These are phyloP conservation scores for Meira miltonrushii DNA, from an alignment of 1,284 basidiomycete species.

Conservation along the genomic window DNA sequence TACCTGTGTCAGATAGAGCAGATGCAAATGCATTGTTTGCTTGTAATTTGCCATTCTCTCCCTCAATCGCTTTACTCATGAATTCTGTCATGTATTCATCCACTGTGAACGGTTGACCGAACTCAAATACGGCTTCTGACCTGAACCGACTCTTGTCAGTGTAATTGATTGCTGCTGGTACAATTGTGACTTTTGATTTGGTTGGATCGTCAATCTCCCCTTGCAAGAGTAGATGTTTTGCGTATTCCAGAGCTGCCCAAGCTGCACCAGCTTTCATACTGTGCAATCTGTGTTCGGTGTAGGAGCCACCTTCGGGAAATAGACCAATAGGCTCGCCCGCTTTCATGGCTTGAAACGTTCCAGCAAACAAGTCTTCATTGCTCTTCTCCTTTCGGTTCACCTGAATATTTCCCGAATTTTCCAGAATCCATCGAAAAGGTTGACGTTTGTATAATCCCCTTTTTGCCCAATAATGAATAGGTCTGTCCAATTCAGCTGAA, in stretches of 20 bases:
- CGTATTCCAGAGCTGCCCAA: slow-evolving; percentile 90
- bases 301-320: slow-evolving; percentile 73
- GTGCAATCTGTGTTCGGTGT: slow-evolving; percentile 82
- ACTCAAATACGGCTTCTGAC: slow-evolving; percentile 62
- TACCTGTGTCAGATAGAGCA: slow-evolving; percentile 1
- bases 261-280: slow-evolving; percentile 92
- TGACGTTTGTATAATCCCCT: slow-evolving; percentile 17
- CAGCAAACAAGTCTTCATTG: slow-evolving; percentile 78
- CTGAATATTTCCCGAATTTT: slow-evolving; percentile 86
- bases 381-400: slow-evolving; percentile 89
- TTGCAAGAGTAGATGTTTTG: slow-evolving; percentile 54
- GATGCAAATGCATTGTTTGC: background rate
- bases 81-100: slow-evolving; percentile 73
- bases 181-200: slow-evolving; percentile 59
- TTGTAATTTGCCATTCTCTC: background rate
- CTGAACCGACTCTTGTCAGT: slow-evolving; percentile 91
- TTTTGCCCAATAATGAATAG: slow-evolving; percentile 91
- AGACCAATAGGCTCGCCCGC: slow-evolving; percentile 76
- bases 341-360: slow-evolving; percentile 79
- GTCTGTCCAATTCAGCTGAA: slow-evolving; percentile 64
- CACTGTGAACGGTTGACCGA: slow-evolving; percentile 72
- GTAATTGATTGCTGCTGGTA: slow-evolving; percentile 85
- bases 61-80: slow-evolving; percentile 47
- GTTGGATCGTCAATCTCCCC: slow-evolving; percentile 7
- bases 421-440: slow-evolving; percentile 65